These are phyloP conservation scores for Moelleriella libera DNA, from an alignment of 2,329 filamentous ascomycete genomes.

Conservation along the genomic window DNA sequence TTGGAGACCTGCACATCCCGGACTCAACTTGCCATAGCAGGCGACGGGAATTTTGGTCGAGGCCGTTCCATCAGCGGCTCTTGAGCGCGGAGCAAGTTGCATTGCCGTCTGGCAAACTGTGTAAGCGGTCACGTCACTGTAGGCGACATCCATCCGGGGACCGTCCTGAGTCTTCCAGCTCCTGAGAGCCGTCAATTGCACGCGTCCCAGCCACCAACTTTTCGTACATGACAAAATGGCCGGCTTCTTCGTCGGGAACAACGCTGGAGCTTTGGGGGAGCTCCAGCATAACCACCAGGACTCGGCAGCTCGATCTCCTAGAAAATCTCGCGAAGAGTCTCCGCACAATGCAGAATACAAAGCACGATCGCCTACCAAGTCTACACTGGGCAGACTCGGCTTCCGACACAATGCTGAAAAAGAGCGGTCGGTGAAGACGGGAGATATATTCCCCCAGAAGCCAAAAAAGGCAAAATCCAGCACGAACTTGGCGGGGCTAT, in stretches of 20 bases:
- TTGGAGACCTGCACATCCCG: too few relatives aligned
- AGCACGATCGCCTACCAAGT: slow-evolving; percentile 7
- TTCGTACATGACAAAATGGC: slow-evolving; percentile 8
- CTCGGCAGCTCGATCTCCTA: slow-evolving; percentile 22
- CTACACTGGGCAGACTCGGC: slow-evolving; percentile 22
- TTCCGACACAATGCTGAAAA: slow-evolving; percentile 26
- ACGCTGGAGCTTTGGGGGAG: slow-evolving; percentile 37
- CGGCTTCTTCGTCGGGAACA: slow-evolving; percentile 20
- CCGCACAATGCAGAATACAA: slow-evolving; percentile 10
- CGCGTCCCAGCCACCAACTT: neutral
- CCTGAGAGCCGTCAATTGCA: neutral
- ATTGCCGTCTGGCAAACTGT: too few relatives aligned
- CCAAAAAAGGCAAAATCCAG: slow-evolving; percentile 72
- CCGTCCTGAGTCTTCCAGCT: too few relatives aligned
- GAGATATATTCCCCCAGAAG: slow-evolving; percentile 40
- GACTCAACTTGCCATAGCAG: too few relatives aligned
- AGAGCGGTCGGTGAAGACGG: slow-evolving; percentile 20
- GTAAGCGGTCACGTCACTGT: too few relatives aligned
- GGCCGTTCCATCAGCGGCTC: too few relatives aligned
- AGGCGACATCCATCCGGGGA: too few relatives aligned
- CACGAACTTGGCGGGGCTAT: slow-evolving; percentile 64
- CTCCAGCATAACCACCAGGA: slow-evolving; percentile 41
- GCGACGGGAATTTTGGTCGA: too few relatives aligned
- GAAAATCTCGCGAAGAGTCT: slow-evolving; percentile 19
- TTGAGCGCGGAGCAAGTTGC: too few relatives aligned